Evolutionary conservation across 1,284 basidiomycete genomes (phyloP).

Genomic region (Microbotryum saponariae): DNA sequence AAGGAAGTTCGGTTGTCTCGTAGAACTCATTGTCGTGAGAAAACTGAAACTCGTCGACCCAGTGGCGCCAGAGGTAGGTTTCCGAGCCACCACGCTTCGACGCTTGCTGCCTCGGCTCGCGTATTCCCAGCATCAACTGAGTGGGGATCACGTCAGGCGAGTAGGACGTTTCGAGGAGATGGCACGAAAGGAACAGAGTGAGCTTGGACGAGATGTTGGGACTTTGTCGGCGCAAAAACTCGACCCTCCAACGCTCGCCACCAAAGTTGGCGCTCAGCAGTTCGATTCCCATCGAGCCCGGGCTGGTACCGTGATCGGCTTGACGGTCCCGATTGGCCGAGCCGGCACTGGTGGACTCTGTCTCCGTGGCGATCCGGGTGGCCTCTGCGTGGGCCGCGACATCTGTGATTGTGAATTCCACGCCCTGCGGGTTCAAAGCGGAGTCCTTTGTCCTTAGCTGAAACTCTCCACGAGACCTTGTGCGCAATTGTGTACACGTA

Average conservation of each 20-base stretch:
- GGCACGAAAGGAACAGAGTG: conserved; percentile 1
- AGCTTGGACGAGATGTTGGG: not conserved
- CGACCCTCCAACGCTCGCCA: conserved; percentile 6
- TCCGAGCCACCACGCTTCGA: not conserved
- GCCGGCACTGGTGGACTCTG: not conserved
- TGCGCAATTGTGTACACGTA: not conserved
- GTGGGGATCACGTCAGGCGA: conserved; percentile 1
- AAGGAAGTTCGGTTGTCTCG: not conserved
- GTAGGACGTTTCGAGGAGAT: conserved; percentile 2
- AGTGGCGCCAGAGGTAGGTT: not conserved
- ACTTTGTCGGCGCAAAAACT: not conserved
- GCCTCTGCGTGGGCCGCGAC: not conserved
- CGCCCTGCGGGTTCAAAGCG: not conserved
- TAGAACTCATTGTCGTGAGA: not conserved
- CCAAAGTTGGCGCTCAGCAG: conserved; percentile 1
- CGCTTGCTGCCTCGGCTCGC: not conserved
- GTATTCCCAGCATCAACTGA: conserved; percentile 1
- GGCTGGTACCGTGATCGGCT: not conserved
- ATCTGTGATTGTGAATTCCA: not conserved
- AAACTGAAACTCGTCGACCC: conserved; percentile 1
- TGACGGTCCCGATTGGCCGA: not conserved
- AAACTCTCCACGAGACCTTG: not conserved
- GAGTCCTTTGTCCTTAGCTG: not conserved
- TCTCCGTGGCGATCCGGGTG: too few relatives aligned
- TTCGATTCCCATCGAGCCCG: not conserved